phyloP scores from a whole-genome alignment of 176 grass and related monocot species.

The Aechmea fasciata region DNA sequence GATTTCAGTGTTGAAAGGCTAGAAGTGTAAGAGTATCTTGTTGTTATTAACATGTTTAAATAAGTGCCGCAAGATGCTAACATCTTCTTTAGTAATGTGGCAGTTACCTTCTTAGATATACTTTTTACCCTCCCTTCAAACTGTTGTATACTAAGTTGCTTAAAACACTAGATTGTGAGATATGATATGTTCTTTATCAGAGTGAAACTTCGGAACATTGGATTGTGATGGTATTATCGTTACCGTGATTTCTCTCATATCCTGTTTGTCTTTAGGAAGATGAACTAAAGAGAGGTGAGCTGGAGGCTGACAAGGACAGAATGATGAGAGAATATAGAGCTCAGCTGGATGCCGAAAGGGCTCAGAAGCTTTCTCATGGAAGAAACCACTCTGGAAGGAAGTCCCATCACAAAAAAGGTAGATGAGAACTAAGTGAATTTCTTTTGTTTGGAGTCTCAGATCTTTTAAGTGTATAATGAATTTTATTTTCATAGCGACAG shows the following conservation, averaged over 20 bases:
- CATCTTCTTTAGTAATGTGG: no score
- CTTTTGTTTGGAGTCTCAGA: not conserved
- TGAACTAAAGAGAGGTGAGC: constrained; percentile 80
- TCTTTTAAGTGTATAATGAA: not conserved
- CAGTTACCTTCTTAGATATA: no score
- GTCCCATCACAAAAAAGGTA: constrained; percentile 75
- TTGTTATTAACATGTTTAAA: no score
- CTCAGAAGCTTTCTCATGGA: constrained; percentile 62
- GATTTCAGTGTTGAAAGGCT: no score
- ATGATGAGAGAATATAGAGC: constrained; percentile 99
- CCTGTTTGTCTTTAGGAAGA: constrained; percentile 63
- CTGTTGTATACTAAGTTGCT: no score
- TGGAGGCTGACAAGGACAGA: constrained; percentile 97
- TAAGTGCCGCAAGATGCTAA: no score
- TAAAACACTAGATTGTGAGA: not conserved
- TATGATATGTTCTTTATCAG: not conserved
- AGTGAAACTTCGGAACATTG: not conserved
- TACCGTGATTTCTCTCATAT: not conserved
- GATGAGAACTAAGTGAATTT: not conserved
- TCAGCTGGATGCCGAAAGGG: constrained; percentile 96
- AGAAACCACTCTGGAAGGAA: constrained; percentile 49
- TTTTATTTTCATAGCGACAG: no score
- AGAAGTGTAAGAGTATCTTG: no score
- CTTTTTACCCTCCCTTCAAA: no score
- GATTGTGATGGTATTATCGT: not conserved